Percentiles rank a stretch among this genome's conserved stretches.
phyloP scores from a whole-genome alignment of 768 basidiomycete genomes.

The Auriscalpium orientale region DNA sequence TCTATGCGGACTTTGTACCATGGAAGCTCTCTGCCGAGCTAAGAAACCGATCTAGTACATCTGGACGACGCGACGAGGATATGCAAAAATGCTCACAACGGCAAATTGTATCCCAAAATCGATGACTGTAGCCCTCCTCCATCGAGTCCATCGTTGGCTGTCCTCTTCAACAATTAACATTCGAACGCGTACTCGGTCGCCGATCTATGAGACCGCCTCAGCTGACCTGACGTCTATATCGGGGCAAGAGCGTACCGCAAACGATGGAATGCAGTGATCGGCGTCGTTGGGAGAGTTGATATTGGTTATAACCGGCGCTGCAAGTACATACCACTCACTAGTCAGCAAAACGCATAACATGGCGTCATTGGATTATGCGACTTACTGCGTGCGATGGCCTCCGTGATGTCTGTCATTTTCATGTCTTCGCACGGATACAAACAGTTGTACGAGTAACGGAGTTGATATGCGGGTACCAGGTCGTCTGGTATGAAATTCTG shows the following conservation, averaged over 20 bases:
- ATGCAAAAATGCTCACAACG: not conserved
- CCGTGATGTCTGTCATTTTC: not conserved
- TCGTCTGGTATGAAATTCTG: not conserved
- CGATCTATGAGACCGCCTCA: not conserved
- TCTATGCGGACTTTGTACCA: not conserved
- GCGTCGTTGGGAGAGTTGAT: not conserved
- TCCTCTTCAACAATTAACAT: not conserved
- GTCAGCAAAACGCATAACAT: not conserved
- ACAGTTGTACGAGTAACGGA: not conserved
- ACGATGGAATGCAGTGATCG: not conserved
- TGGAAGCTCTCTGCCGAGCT: not conserved
- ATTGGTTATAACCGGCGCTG: not conserved
- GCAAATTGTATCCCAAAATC: not conserved
- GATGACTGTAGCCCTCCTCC: not conserved
- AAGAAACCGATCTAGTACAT: not conserved
- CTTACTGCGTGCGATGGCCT: not conserved
- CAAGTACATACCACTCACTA: not conserved
- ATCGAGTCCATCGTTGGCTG: not conserved
- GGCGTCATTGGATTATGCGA: not conserved
- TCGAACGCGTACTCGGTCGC: not conserved
- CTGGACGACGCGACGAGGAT: not conserved
- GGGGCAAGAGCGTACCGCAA: not conserved
- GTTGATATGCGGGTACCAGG: not conserved
- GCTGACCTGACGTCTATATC: not conserved
- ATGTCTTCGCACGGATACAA: not conserved